Conservation (phyloP, 2,329 filamentous ascomycete genomes). For the Hirsutella rhossiliensis region DNA sequence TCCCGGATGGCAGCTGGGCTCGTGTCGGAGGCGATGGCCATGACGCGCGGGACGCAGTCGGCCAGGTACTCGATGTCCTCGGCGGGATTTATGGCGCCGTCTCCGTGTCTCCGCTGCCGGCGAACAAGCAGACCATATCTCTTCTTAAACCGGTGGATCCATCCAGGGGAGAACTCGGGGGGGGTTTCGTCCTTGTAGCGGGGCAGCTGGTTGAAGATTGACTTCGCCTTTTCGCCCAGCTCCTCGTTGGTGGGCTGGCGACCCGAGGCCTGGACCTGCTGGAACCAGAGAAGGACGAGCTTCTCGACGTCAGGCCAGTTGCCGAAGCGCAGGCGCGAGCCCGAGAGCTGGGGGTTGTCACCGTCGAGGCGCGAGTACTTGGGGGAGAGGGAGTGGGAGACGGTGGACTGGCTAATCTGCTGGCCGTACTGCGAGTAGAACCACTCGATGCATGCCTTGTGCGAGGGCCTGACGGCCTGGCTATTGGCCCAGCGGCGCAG, state of each 20-base stretch:
- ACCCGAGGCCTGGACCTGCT: constrained; percentile 36
- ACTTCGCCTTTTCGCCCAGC: constrained; percentile 48
- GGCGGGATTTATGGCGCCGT: constrained; percentile 32
- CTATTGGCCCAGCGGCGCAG: constrained; percentile 47
- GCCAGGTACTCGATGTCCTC: constrained; percentile 48
- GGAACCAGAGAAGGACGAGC: constrained; percentile 43
- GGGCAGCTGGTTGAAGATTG: constrained; percentile 44
- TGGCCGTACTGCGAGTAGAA: constrained; percentile 46
- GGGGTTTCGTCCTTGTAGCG: constrained; percentile 48
- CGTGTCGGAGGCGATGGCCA: constrained; percentile 44
- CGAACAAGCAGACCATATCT: constrained; percentile 46
- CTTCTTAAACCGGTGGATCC: constrained; percentile 55
- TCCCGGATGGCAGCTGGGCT: constrained; percentile 49
- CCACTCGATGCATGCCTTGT: constrained; percentile 53
- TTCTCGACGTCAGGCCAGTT: constrained; percentile 54
- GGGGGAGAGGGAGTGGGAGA: constrained; percentile 48
- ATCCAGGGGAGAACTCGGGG: constrained; percentile 50
- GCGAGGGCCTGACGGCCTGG: constrained; percentile 43
- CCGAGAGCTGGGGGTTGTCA: constrained; percentile 47
- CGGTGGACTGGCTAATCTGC: constrained; percentile 50
- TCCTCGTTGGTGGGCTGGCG: constrained; percentile 51
- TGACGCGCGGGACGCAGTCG: constrained; percentile 47
- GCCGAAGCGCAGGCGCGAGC: constrained; percentile 48
- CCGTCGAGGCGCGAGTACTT: constrained; percentile 51
- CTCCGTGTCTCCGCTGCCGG: constrained; percentile 40